A percentile compares a stretch with the other conserved stretches of the same genome.
These are phyloP conservation scores for Aspergillus bridgeri DNA, from an alignment of 495 filamentous ascomycete species.

Conservation along the genomic window DNA sequence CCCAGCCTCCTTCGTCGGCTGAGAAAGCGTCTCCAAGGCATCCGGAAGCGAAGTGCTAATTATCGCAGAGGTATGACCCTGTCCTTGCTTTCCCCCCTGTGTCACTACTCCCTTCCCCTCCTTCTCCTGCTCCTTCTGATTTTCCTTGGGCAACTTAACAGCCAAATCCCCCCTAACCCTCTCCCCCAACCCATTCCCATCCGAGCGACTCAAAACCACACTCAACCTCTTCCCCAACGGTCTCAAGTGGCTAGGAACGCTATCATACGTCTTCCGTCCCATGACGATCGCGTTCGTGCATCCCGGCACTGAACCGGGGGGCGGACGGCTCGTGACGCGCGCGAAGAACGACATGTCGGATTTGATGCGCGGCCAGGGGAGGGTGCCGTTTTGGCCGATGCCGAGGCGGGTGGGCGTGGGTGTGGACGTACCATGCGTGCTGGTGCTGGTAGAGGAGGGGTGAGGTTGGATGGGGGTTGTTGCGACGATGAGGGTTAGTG, in stretches of 20 bases:
- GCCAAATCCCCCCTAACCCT: slow-evolving; percentile 25
- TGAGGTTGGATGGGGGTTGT: slow-evolving; percentile 35
- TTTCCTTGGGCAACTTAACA: too few species aligned
- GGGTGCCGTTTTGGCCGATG: slow-evolving; percentile 73
- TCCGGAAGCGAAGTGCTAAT: neutral
- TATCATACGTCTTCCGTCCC: slow-evolving; percentile 95
- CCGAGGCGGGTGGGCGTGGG: slow-evolving; percentile 61
- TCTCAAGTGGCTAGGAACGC: slow-evolving; percentile 70
- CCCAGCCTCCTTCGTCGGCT: too few species aligned
- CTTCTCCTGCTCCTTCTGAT: slow-evolving; percentile 1
- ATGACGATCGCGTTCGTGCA: slow-evolving; percentile 82
- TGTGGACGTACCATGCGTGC: too few species aligned
- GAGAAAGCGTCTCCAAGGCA: neutral
- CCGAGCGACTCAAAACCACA: slow-evolving; percentile 68
- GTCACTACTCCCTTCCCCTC: neutral
- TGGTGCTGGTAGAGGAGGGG: too few species aligned
- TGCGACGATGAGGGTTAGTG: slow-evolving; percentile 43
- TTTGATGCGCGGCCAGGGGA: slow-evolving; percentile 87
- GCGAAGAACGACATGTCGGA: slow-evolving; percentile 94
- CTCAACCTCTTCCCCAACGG: slow-evolving; percentile 76
- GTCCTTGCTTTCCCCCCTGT: neutral
- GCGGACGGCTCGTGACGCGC: slow-evolving; percentile 72
- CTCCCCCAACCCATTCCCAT: slow-evolving; percentile 13
- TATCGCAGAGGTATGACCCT: neutral
- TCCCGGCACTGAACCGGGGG: slow-evolving; percentile 15